These are phyloP conservation scores for Fusarium sp. DNA, from an alignment of 2,329 filamentous ascomycete genomes.

Conservation along the genomic window DNA sequence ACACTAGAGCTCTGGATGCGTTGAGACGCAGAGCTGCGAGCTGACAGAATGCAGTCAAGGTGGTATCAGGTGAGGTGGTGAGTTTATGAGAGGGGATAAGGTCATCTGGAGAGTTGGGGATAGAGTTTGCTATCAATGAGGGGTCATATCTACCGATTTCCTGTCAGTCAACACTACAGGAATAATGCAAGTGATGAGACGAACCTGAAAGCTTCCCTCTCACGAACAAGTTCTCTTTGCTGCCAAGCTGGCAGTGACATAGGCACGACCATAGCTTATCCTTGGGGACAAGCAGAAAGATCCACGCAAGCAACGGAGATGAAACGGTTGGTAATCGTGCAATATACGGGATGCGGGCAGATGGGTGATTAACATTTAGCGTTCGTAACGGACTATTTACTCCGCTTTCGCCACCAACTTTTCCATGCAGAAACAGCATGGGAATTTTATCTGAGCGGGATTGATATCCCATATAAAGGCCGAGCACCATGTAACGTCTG, in stretches of 20 bases:
- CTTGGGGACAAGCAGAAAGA: not conserved
- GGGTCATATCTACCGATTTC: not conserved
- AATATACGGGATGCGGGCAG: no score
- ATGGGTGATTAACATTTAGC: not conserved
- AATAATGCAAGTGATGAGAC: not conserved
- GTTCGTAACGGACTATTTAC: not conserved
- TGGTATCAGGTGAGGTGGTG: not conserved
- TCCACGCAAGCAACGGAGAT: not conserved
- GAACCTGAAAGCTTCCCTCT: constrained; percentile 10
- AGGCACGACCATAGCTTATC: not conserved
- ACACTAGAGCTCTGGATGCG: not conserved
- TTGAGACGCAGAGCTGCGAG: not conserved
- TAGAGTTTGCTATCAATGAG: not conserved
- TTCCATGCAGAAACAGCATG: not conserved
- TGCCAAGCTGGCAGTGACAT: not conserved
- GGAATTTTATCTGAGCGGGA: not conserved
- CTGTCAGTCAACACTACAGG: not conserved
- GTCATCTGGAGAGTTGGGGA: not conserved
- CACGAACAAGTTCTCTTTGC: not conserved
- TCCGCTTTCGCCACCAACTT: not conserved
- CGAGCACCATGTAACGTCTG: not conserved
- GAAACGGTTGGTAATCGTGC: not conserved
- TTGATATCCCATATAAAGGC: not conserved
- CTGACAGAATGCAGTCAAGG: not conserved
- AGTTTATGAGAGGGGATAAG: not conserved